Conservation (phyloP, 495 filamentous ascomycete species). For the Penicillium crystallinum region DNA sequence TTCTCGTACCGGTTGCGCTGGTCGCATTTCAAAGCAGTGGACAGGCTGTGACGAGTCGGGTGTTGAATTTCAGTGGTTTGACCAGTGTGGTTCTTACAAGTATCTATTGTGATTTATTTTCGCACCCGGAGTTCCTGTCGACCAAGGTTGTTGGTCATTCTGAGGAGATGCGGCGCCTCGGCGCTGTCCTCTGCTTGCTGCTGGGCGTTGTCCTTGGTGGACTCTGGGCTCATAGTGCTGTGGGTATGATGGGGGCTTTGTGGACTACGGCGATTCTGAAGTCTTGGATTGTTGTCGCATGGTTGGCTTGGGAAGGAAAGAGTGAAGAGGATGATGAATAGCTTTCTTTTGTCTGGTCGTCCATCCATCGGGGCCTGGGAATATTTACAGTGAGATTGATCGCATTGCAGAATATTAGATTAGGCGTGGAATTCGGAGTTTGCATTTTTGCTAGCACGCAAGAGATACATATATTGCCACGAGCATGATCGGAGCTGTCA, state of each 20-base stretch:
- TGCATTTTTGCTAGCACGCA: too few relatives aligned
- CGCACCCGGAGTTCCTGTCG: slow-evolving; percentile 51
- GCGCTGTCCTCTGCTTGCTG: slow-evolving; percentile 54
- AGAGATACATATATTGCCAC: too few relatives aligned
- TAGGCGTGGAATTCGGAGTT: too few relatives aligned
- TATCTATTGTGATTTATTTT: slow-evolving; percentile 67
- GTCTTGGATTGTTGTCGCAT: slow-evolving; percentile 43
- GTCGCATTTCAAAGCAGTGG: slow-evolving; percentile 68
- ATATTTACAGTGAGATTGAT: too few relatives aligned
- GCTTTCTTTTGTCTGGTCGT: background rate
- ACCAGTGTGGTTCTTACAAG: slow-evolving; percentile 69
- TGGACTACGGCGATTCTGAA: slow-evolving; percentile 59
- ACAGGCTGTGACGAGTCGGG: slow-evolving; percentile 63
- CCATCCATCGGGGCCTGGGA: too few relatives aligned
- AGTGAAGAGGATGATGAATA: background rate
- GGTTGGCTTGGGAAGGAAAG: slow-evolving; percentile 48
- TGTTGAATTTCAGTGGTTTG: slow-evolving; percentile 54
- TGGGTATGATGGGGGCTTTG: slow-evolving; percentile 57
- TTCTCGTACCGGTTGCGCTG: slow-evolving; percentile 55
- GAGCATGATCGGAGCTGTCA: too few relatives aligned
- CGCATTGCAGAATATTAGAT: too few relatives aligned
- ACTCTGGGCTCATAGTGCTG: slow-evolving; percentile 46
- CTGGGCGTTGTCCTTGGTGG: slow-evolving; percentile 58
- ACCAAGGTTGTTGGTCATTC: slow-evolving; percentile 34
- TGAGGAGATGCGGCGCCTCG: slow-evolving; percentile 54